A percentile compares a stretch with the other conserved stretches of the same genome.
Conservation (phyloP, 2,329 filamentous ascomycete genomes). For the Aspergillus texensis region DNA sequence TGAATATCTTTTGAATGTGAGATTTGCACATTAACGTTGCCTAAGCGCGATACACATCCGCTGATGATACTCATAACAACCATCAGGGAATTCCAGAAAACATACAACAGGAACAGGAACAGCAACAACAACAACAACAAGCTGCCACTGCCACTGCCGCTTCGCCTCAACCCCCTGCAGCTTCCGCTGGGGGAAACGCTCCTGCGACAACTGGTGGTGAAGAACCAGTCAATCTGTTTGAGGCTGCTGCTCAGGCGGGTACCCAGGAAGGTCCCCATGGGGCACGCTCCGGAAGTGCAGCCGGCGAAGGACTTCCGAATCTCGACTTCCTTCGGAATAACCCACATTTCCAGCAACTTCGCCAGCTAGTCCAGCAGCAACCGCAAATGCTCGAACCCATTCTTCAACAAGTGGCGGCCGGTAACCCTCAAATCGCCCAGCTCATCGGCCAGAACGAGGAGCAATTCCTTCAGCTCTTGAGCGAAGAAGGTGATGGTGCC, state of each 20-base stretch:
- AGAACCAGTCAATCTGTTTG: slow-evolving; percentile 83
- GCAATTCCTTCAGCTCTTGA: slow-evolving; percentile 86
- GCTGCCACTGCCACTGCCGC: slow-evolving; percentile 50
- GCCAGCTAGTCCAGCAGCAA: slow-evolving; percentile 95
- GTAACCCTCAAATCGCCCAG: slow-evolving; percentile 91
- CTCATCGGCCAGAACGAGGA: slow-evolving; percentile 91
- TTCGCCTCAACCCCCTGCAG: slow-evolving; percentile 40
- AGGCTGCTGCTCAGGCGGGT: slow-evolving; percentile 80
- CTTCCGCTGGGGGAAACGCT: slow-evolving; percentile 32
- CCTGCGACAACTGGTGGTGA: slow-evolving; percentile 49
- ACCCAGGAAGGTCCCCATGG: slow-evolving; percentile 44
- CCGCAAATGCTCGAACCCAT: slow-evolving; percentile 99
- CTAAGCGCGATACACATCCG: neutral
- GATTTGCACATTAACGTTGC: slow-evolving; percentile 30
- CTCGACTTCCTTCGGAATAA: slow-evolving; percentile 94
- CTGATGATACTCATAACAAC: neutral
- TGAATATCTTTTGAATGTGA: slow-evolving; percentile 86
- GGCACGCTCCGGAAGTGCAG: slow-evolving; percentile 45
- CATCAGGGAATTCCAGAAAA: slow-evolving; percentile 85
- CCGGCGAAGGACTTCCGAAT: slow-evolving; percentile 66
- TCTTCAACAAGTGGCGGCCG: slow-evolving; percentile 89
- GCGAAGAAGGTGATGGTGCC: slow-evolving; percentile 78
- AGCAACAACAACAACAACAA: slow-evolving; percentile 67
- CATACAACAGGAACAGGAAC: slow-evolving; percentile 73
- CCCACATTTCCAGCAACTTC: slow-evolving; percentile 95